A percentile compares a stretch with the other conserved stretches of the same genome.
Conservation (phyloP, 2,329 filamentous ascomycete genomes). For the Pestalotiopsis sp. region DNA sequence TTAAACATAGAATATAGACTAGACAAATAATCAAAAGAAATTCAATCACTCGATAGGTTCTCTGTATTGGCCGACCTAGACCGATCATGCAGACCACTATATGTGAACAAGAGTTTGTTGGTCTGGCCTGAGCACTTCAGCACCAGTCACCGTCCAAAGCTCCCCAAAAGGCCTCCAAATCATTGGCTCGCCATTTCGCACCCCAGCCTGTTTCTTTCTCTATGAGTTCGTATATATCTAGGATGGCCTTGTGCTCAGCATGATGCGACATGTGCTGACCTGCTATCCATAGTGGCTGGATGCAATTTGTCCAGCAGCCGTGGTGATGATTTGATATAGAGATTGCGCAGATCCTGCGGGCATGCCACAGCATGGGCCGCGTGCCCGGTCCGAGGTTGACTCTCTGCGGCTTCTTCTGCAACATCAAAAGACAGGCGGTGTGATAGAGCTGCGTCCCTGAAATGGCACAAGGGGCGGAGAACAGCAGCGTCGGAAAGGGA, state of each 20-base stretch:
- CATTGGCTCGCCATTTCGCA: slow-evolving; percentile 55
- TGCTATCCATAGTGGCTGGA: slow-evolving; percentile 11
- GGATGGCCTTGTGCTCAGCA: slow-evolving; percentile 46
- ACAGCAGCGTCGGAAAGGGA: slow-evolving; percentile 7
- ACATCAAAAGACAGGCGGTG: slow-evolving; percentile 5
- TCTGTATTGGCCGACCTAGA: no score
- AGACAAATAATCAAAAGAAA: background rate
- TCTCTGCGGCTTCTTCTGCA: slow-evolving; percentile 4
- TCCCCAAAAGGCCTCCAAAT: slow-evolving; percentile 55
- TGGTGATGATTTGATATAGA: slow-evolving; percentile 9
- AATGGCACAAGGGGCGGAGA: background rate
- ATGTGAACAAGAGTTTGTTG: background rate
- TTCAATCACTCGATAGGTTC: no score
- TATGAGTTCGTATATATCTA: slow-evolving; percentile 50
- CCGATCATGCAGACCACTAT: background rate
- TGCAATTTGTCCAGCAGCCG: slow-evolving; percentile 10
- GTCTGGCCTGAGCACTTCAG: background rate
- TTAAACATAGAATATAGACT: background rate
- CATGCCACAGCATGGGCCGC: slow-evolving; percentile 11
- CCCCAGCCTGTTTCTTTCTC: slow-evolving; percentile 57
- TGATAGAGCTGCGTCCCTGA: slow-evolving; percentile 10
- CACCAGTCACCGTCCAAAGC: slow-evolving; percentile 24
- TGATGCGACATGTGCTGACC: slow-evolving; percentile 32
- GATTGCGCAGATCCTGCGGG: slow-evolving; percentile 1
- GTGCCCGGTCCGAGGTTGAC: background rate